Base-by-base conservation (phyloP, 495 filamentous ascomycete species). In the Penicillium silybi region DNA sequence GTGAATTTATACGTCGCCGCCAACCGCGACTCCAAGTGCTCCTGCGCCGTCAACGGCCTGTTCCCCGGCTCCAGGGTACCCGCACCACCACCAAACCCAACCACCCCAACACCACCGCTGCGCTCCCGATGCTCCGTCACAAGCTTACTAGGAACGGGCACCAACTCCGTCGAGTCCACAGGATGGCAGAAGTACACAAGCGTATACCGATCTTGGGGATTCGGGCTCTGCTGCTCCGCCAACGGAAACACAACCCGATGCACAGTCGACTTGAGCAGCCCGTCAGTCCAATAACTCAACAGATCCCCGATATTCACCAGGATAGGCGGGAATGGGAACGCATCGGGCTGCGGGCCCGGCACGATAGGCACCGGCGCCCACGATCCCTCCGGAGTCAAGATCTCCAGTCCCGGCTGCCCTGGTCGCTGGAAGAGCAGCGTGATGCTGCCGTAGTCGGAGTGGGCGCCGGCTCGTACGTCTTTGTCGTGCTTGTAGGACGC, bases 101-200 rank as follows among this genome's bases (percentile, higher is more conserved):
- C 67, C 46, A 63, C 64, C 44, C 35, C 61, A 22, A 41, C 53
- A 22, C 60, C 59, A 17, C 58, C 50, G 29, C 61, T 66, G 57
- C 59, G 55, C 63, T 61, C 57, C 38, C 69, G 71, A 65, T 66
- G 68, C 38, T 29, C 56, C 48, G 57, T 64, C 3, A 90, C 80
- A 18, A 78, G 47, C 46, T 69, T 61, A 59, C 92, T 93, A 18
- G 93, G 92, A 54, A 97, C 86, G 6, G 84, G 72, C 29, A 79
- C 82, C 52, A 97, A 67, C 60, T 80, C 70, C n/a, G 84, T 88
- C 1, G 75, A 66, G 58, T 90, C 80, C 17, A 85, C 69, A 11
- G 92, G 93, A 69, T 97, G 92, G 56, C 90, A 95, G 63, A 97
- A 97, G 61, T 88, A 97, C 11, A 83, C 93, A 53, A 97, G 85